Evolutionary conservation across 2,329 filamentous ascomycete species (phyloP).

Genomic region (Neobulgaria alba): DNA sequence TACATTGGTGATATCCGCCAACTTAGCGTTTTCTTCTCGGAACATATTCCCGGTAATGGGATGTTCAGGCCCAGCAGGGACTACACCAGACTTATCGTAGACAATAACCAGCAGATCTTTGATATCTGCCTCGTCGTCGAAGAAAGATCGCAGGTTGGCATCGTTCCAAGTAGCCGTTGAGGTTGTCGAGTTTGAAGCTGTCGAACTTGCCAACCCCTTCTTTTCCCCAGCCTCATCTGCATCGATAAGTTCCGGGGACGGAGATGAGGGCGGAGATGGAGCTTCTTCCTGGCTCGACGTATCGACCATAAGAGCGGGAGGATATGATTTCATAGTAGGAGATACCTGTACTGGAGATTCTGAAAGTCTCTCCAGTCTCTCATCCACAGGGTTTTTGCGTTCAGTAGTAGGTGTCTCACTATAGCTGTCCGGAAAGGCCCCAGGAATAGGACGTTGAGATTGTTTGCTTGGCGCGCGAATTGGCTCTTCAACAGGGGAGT

Average conservation of each 20-base stretch:
- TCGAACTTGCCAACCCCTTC: slow-evolving; percentile 38
- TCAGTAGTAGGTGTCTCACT: slow-evolving; percentile 24
- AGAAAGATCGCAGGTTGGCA: slow-evolving; percentile 73
- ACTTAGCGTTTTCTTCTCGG: slow-evolving; percentile 74
- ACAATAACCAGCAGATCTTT: slow-evolving; percentile 85
- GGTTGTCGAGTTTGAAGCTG: slow-evolving; percentile 37
- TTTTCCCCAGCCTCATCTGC: slow-evolving; percentile 32
- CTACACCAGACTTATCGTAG: slow-evolving; percentile 80
- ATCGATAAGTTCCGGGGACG: slow-evolving; percentile 52
- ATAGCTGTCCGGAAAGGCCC: slow-evolving; percentile 29
- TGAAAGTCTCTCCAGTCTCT: slow-evolving; percentile 44
- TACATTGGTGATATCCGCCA: slow-evolving; percentile 77
- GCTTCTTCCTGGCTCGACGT: slow-evolving; percentile 61
- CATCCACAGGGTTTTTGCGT: slow-evolving; percentile 27
- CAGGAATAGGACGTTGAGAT: slow-evolving; percentile 25
- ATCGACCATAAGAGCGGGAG: slow-evolving; percentile 61
- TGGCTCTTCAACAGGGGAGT: slow-evolving; percentile 29
- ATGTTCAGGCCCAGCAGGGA: slow-evolving; percentile 73
- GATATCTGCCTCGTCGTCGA: slow-evolving; percentile 83
- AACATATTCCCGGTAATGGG: slow-evolving; percentile 75
- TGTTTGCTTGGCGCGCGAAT: slow-evolving; percentile 17
- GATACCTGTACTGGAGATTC: slow-evolving; percentile 64
- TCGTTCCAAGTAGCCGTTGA: slow-evolving; percentile 74
- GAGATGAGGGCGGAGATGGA: slow-evolving; percentile 54
- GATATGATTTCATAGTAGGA: slow-evolving; percentile 41